phyloP scores from a whole-genome alignment of 805 yeast genomes.

The Diddensiella caesifluorescens region DNA sequence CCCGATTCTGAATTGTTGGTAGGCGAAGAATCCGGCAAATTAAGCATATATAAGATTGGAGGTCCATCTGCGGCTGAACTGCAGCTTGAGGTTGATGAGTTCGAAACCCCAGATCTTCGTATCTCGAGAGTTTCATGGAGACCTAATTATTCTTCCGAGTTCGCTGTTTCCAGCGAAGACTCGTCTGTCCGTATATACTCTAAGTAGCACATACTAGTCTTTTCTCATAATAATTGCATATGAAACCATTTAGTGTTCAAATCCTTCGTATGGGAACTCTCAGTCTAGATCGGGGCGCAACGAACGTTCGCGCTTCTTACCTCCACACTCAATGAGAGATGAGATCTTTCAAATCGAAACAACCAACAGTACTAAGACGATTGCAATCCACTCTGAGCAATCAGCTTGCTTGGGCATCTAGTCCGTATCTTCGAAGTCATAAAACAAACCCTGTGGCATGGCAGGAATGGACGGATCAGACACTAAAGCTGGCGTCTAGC shows the following conservation, averaged over 20 bases:
- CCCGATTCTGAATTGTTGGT: slow-evolving; percentile 42
- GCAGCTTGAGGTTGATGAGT: slow-evolving; percentile 34
- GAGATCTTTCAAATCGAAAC: no score
- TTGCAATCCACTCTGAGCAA: slow-evolving; percentile 10
- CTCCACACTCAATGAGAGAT: no score
- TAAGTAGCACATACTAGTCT: background rate
- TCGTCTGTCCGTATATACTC: slow-evolving; percentile 46
- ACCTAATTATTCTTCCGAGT: slow-evolving; percentile 26
- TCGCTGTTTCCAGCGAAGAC: slow-evolving; percentile 66
- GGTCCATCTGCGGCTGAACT: slow-evolving; percentile 27
- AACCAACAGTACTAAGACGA: no score
- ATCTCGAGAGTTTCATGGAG: slow-evolving; percentile 61
- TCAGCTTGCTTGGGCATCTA: slow-evolving; percentile 15
- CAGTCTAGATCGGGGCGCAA: no score
- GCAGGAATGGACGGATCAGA: slow-evolving; percentile 34
- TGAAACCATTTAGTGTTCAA: no score
- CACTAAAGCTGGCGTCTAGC: slow-evolving; percentile 29
- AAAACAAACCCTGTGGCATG: slow-evolving; percentile 33
- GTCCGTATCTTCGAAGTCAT: slow-evolving; percentile 29
- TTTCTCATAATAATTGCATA: no score
- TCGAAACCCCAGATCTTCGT: slow-evolving; percentile 54
- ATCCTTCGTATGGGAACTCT: no score
- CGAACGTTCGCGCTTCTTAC: no score
- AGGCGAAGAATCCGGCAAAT: slow-evolving; percentile 67
- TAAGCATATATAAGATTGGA: slow-evolving; percentile 42